Conservation (phyloP, 1,284 basidiomycete genomes). For the Marasmius fiardii region DNA sequence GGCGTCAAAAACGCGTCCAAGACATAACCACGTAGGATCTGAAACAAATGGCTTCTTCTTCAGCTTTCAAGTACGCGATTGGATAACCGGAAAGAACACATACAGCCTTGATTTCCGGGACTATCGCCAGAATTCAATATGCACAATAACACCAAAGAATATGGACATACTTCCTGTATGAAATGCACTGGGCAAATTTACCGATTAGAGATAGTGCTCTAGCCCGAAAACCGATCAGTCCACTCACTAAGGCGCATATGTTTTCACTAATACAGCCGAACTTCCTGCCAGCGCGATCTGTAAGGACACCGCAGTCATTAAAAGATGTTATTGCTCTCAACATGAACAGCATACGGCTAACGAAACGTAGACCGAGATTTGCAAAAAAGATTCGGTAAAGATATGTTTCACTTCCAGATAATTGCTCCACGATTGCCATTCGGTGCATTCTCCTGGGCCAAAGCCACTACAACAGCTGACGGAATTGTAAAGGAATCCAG, state of each 20-base stretch:
- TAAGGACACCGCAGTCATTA: slow-evolving; percentile 1
- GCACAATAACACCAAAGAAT: slow-evolving; percentile 6
- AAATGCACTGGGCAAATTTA: slow-evolving; percentile 49
- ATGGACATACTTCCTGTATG: slow-evolving; percentile 69
- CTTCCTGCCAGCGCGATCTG: slow-evolving; percentile 62
- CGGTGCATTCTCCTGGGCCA: slow-evolving; percentile 65
- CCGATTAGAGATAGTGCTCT: not conserved
- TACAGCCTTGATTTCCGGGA: slow-evolving; percentile 77
- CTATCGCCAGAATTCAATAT: slow-evolving; percentile 27
- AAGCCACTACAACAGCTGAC: slow-evolving; percentile 73
- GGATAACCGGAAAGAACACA: slow-evolving; percentile 18
- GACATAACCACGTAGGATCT: slow-evolving; percentile 75
- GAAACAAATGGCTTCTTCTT: not conserved
- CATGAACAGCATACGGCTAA: slow-evolving; percentile 48
- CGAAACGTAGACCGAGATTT: slow-evolving; percentile 59
- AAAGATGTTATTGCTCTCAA: not conserved
- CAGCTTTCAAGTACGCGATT: not conserved
- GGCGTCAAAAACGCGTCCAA: slow-evolving; percentile 68
- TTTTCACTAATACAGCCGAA: slow-evolving; percentile 62
- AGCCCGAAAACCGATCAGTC: not conserved
- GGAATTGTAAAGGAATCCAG: slow-evolving; percentile 74
- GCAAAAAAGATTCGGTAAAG: slow-evolving; percentile 57
- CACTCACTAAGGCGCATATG: slow-evolving; percentile 68
- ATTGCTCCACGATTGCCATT: slow-evolving; percentile 71
- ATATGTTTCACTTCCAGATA: slow-evolving; percentile 51